Percentiles rank a stretch among this genome's conserved stretches.
Evolutionary conservation across 257 asterid genomes (phyloP).

Genomic region (Solanum paucissectum): DNA sequence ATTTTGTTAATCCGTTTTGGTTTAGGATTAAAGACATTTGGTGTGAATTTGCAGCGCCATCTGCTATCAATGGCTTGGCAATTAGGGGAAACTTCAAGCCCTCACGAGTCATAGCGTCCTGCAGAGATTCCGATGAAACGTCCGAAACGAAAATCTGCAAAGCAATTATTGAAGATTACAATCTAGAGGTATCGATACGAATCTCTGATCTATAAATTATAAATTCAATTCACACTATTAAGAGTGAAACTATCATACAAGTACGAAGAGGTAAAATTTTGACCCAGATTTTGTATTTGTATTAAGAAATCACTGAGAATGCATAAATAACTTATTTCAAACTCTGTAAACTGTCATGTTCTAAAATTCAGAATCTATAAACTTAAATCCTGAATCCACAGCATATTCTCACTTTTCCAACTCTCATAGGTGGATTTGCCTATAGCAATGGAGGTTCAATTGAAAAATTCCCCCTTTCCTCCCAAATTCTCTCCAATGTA

Average conservation of each 20-base stretch:
- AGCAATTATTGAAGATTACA: not conserved
- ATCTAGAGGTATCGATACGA: not conserved
- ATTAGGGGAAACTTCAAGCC: slow-evolving; percentile 45
- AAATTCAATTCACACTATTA: not conserved
- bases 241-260: too few relatives aligned
- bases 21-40: slow-evolving; percentile 53
- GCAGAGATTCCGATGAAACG: slow-evolving; percentile 11
- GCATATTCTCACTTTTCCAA: not conserved
- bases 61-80: slow-evolving; percentile 55
- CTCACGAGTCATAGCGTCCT: not conserved
- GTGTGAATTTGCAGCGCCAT: slow-evolving; percentile 59
- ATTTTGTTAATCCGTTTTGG: slow-evolving; percentile 34
- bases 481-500: not conserved
- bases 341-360: not conserved
- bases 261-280: too few relatives aligned
- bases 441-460: not conserved
- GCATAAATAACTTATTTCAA: not conserved
- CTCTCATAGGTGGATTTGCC: not conserved
- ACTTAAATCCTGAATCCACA: not conserved
- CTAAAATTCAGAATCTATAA: not conserved
- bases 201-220: not conserved
- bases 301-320: not conserved
- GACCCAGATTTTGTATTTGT: not conserved
- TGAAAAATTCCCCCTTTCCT: not conserved
- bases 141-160: slow-evolving; percentile 40